These are phyloP conservation scores for Irpex rosettiformis DNA, from an alignment of 1,284 basidiomycete genomes.

Conservation along the genomic window DNA sequence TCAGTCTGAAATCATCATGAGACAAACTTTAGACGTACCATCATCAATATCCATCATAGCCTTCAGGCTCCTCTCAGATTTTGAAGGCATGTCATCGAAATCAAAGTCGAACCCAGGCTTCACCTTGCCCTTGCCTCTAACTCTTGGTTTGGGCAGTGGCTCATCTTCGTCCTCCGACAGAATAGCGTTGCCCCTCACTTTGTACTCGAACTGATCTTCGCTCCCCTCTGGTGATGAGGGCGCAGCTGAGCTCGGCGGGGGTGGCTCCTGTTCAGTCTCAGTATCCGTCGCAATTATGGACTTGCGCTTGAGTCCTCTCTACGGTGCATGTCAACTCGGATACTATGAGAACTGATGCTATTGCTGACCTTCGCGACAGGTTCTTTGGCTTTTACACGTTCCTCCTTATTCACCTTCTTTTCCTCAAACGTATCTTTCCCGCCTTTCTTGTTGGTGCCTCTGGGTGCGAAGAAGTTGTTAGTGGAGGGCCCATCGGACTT, in stretches of 20 bases:
- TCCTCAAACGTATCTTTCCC: not conserved
- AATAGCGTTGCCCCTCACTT: constrained; percentile 43
- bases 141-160: constrained; percentile 15
- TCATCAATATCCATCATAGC: constrained; percentile 80
- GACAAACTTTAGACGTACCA: constrained; percentile 32
- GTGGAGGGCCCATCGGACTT: not conserved
- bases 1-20: not conserved
- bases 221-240: not conserved
- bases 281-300: constrained; percentile 26
- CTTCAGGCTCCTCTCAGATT: constrained; percentile 41
- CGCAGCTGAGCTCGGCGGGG: constrained; percentile 9
- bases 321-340: not conserved
- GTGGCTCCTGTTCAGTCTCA: constrained; percentile 17
- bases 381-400: constrained; percentile 2
- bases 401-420: constrained; percentile 1
- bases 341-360: not conserved
- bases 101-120: constrained; percentile 26
- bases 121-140: constrained; percentile 24
- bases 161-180: constrained; percentile 52
- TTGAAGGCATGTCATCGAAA: constrained; percentile 30
- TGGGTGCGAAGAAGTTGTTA: not conserved
- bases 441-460: not conserved
- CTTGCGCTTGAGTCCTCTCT: constrained; percentile 62
- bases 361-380: not conserved
- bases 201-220: constrained; percentile 8